Evolutionary conservation across 331 rosid genomes (phyloP), one percentile per base, ranked within the genome.

Genomic region (Quercus phellos): DNA sequence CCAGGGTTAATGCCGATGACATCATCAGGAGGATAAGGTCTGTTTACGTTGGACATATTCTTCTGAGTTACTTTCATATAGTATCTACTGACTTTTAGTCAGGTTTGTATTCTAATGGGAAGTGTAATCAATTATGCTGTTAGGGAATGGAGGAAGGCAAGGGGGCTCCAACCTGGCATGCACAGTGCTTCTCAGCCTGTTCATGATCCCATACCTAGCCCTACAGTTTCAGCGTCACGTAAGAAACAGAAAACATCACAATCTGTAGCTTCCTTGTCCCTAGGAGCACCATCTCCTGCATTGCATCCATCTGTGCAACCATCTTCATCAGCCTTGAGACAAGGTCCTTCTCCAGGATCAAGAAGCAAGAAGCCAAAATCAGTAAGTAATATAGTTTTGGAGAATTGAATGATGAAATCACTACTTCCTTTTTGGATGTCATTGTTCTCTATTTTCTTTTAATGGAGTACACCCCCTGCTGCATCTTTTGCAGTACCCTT

Each of bases 121-220:
- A 79, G 12, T 78, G 67, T 68, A 22, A 64, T 61, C 19, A 56
- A 43, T 22, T 59, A 75, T 70, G 35, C 69, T 75, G 74, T 73
- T 88, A 93, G 99, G 78, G 99, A 93, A 71, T 95, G 99, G 99
- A 93, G 97, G 81, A 91, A 84, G 77, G 77, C 84, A 26, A 97
- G 91, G 55, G 88, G 87, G 64, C 87, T 78, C 87, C 94, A 83
- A 79, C 90, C 87, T 80, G 76, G 87, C 50, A 91, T 94, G 68
- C 87, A 78, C 74, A 81, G 80, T 77, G 56, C 90, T 50, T 84
- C 96, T 63, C 99, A 88, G 83, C 88, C 95, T 76, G 81, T 74
- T 66, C 89, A 88, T 79, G 97, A 93, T 79, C 73, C 86, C 73
- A 73, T 88, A 68, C 89, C 98, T 13, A 88, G 94, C 78, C 93